Evolutionary conservation across 371 early-diverging fungal genomes (phyloP), one percentile per base, ranked within the genome.

Genomic region (Lichtheimia hyalospora): DNA sequence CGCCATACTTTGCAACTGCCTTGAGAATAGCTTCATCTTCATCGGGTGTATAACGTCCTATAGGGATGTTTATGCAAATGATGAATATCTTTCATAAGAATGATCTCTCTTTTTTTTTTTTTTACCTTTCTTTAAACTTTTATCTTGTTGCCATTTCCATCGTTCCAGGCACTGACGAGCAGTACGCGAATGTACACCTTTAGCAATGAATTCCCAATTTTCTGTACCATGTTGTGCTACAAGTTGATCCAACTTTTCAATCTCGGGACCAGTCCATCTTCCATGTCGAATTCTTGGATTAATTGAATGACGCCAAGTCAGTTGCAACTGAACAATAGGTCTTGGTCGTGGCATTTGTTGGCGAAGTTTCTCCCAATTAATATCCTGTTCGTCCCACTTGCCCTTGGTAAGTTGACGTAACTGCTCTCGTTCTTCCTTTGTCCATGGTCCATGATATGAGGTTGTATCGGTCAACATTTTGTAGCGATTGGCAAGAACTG

Each of bases 91-190:
- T 46, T 15, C 25, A 3, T 23, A 8, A 3, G 10, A 15, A 51
- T 51, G 15, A 15, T 15, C 15, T 25, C 25, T 5, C n/a, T n/a
- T n/a, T 15, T 50, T 18, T 1, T 34, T 53, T 53, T 53, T 7
- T 5, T 57, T 54, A 61, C 61, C 66, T 48, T 66, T 66, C 18
- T 57, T 24, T 15, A 57, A 39, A 10, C 41, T 49, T 23, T n/a
- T 27, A 14, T 34, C 49, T 46, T 64, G 60, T 52, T 76, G 77
- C 70, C 73, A 77, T 12, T 66, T 60, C 63, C 69, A 80, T 21
- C 75, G 64, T 51, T 80, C 80, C 6, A 68, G 61, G 24, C 77
- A 76, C 20, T 80, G 80, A 51, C 70, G 60, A 3, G 39, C 41
- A 14, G 71, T 66, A 25, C 80, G 61, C 0, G 74, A 62, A 0